Evolutionary conservation across 129 eudicot species (phyloP), one percentile per base, ranked within the genome.

Genomic region (Chrysanthemum seticuspe): DNA sequence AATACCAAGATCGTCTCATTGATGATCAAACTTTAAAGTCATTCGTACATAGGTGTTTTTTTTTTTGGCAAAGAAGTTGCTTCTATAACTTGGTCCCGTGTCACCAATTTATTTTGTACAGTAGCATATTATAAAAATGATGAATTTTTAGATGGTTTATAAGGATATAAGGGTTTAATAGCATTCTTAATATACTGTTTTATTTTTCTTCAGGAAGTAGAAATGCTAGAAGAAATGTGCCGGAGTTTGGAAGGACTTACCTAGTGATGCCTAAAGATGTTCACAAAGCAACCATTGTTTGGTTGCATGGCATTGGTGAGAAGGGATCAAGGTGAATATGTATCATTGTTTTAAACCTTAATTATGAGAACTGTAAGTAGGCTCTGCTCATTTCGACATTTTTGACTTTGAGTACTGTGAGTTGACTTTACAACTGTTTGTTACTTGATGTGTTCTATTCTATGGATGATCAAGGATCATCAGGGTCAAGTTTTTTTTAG

Each of bases 271-370:
- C 97, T 16, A 86, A 85, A 84, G 96, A 89, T 40, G 80, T 60
- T 71, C 97, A 91, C 78, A 81, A 82, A 70, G 88, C 97, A 60
- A 91, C 96, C 53, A 85, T 91, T 31, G 88, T 91, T 69, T 91
- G 97, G 97, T 74, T 91, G 56, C 97, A 91, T 79, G 97, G 91
- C 40, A 80, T 88, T 61, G 97, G 97, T 47, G 97, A 88, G 68
- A 81, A 81, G 48, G 97, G 96, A 77, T 83, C 88, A 54, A 91
- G 97, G 97, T 91, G 70, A 75, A 65, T 61, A 65, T 70, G 27
- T 55, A 51, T 74, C 23, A 52, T 74, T 73, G 19, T 2, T 48
- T 48, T 14, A 63, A 50, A 10, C 50, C 36, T 21, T 7, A 40
- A 40, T 34, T 34, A 0, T 34, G 40, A n/a, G 61, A 69, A 29